A percentile compares a stretch with the other conserved stretches of the same genome.
Conservation (phyloP, 176 grass and related monocot species). For the Aegilops bicornis region DNA sequence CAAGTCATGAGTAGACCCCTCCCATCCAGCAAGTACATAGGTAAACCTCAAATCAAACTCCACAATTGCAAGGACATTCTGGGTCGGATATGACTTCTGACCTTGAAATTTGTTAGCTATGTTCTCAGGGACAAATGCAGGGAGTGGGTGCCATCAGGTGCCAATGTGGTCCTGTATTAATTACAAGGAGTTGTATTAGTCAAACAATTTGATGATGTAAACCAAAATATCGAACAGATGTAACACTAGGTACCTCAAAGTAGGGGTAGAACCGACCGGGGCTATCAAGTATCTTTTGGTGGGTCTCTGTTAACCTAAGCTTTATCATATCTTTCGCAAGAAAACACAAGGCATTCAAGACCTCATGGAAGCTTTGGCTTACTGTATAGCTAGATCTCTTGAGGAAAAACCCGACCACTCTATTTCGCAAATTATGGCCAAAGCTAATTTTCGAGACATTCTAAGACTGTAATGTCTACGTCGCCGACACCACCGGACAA, state of each 20-base stretch:
- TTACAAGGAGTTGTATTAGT: neutral
- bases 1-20: no score
- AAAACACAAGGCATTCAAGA: neutral
- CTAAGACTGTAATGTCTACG: no score
- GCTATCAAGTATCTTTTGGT: neutral
- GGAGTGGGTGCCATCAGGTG: conserved; percentile 22
- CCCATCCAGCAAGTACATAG: no score
- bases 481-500: no score
- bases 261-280: neutral
- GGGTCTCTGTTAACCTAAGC: neutral
- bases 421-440: neutral
- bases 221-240: neutral
- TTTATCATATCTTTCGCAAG: neutral
- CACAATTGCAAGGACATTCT: neutral
- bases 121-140: neutral
- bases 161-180: neutral
- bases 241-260: neutral
- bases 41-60: neutral
- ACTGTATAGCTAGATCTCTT: neutral
- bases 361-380: neutral
- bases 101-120: neutral
- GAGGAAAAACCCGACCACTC: conserved; percentile 2
- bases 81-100: neutral
- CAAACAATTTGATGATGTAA: neutral
- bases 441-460: no score